Percentiles rank a stretch among this genome's conserved stretches.
phyloP scores from a whole-genome alignment of 306 rosid genomes.

The peach (Prunus persica) region Prunus_persica_NCBIv2 NC_034011.1:20418501-20419000 shows the following conservation, averaged over 20 bases:
- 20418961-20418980: not conserved
- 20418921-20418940: not conserved
- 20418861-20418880: slow-evolving; percentile 89
- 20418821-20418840: slow-evolving; percentile 74
- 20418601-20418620: slow-evolving; percentile 64
- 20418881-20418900: slow-evolving; percentile 93
- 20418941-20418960: not conserved
- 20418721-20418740: slow-evolving; percentile 61
- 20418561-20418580: not conserved
- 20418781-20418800: slow-evolving; percentile 2
- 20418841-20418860: slow-evolving; percentile 98
- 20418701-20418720: slow-evolving; percentile 94
- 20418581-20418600: slow-evolving; percentile 12
- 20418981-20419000: slow-evolving; percentile 40
- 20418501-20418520: not conserved
- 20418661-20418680: slow-evolving; percentile 80
- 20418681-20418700: slow-evolving; percentile 97
- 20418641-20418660: slow-evolving; percentile 99
- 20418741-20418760: slow-evolving; percentile 10
- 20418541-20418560: not conserved
- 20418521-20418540: slow-evolving; percentile 3
- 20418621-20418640: slow-evolving; percentile 96
- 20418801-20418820: slow-evolving; percentile 12
- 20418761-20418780: slow-evolving; percentile 15
- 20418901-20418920: slow-evolving; percentile 16